Base-by-base conservation (phyloP, 306 rosid species). In the Luffa acutangula region DNA sequence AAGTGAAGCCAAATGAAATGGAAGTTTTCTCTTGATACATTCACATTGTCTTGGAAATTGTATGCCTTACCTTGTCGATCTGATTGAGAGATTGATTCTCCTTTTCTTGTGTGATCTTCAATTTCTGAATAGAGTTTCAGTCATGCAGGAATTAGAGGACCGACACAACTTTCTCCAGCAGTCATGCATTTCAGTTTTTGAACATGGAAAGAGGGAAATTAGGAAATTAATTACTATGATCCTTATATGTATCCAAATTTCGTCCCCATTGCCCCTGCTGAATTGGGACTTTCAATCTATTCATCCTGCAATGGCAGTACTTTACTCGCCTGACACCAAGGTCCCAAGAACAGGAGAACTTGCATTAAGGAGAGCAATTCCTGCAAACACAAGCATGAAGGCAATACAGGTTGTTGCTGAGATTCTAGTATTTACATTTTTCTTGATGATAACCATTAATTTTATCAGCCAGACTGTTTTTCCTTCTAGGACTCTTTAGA, bases 331-430 rank as follows among this genome's bases (percentile, higher is more conserved):
- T 2, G 97, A 93, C 79, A 91, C 98, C 7, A 91, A 93, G 83
- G 93, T 91, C 82, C 97, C 97, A 2, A 90, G 93, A 85, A 89
- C 97, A 0, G 98, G 98, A 49, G 97, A 94, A 82, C 86, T 94
- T 69, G 98, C 98, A 74, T 86, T 94, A 12, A 85, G 98, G 80
- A 90, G 79, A 80, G 95, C 98, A 36, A 92, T 94, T 49, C 98
- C 98, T 80, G 98, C 98, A 67, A 92, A 89, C 76, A 7, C 97
- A 54, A 91, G 77, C 91, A 87, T 92, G 98, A 94, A 94, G 80
- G 48, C 93, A 12, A 91, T 94, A 65, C 97, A 92, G 98, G 98
- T 93, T 82, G 33, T 72, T 45, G 72, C 59, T 75, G 58, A 62
- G 17, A 20, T 12, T 73, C 33, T 64, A 59, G n/a, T 67, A 41